Evolutionary conservation across 2,329 filamentous ascomycete genomes (phyloP), one percentile per base, ranked within the genome.

Genomic region (Colletotrichum sp.): DNA sequence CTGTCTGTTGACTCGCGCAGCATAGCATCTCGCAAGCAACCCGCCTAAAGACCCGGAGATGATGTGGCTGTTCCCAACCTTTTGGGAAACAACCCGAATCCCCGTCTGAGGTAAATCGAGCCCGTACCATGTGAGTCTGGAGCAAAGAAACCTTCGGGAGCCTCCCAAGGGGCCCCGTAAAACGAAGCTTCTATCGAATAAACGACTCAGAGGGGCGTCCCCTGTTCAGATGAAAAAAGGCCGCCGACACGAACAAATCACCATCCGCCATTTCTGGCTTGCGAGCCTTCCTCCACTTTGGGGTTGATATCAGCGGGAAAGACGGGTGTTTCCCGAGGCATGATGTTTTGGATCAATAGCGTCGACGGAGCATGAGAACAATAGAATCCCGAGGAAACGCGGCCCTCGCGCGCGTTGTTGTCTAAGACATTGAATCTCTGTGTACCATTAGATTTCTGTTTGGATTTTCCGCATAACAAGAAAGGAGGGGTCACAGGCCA

Each of bases 371-470:
- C 5, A 60, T 28, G 39, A 48, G 39, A 34, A 69, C 25, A 70
- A 48, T 44, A 30, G 39, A 70, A 52, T 2, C 30, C 71, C 71
- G 57, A 70, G 55, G 59, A 57, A 27, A 39, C 9, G 6, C 22
- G 25, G 34, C n/a, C n/a, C n/a, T n/a, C 39, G 13, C 30, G 6
- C 55, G 64, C 39, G 67, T 30, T 32, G 55, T 6, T 48, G 39
- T 68, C 73, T 16, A 65, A 75, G 70, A 75, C 70, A 75, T 64
- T 52, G 44, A 64, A 73, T 60, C 48, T 69, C 64, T 30, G 28
- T 25, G 32, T 70, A 48, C 59, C 64, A 48, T 48, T 48, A n/a
- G 39, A 48, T 48, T 48, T 48, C 19, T n/a, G 19, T n/a, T 48
- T 48, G 19, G 39, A n/a, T n/a, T 48, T 13, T 28, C n/a, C 22